Base-by-base conservation (phyloP, 2,329 filamentous ascomycete genomes). In the Verticillium alfalfae region DNA sequence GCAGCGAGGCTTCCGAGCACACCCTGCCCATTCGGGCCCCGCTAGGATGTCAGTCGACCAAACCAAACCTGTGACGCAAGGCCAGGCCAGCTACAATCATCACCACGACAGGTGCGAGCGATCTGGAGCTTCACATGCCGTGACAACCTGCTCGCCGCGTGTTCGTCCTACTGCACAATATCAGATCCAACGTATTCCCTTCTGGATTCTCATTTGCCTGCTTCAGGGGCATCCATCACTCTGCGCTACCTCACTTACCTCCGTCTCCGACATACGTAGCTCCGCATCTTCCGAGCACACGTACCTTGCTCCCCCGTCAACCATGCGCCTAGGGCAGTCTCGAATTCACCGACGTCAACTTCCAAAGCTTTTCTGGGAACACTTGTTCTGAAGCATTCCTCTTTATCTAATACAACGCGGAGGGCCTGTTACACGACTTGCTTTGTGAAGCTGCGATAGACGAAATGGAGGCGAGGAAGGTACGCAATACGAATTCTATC, bases 381-480 rank as follows among this genome's bases (percentile, higher is more conserved):
- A n/a, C n/a, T 26, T 5, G 8, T 52, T 8, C 39, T 18, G n/a
- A 37, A 13, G 9, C 15, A n/a, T n/a, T 45, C 39, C 39, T 45
- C 16, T 9, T n/a, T 18, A 16, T 22, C 13, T 52, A 18, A 52
- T 26, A n/a, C 45, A 12, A 22, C 10, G 45, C 45, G 45, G 45
- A 26, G 18, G 12, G 5, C 22, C 22, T 18, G n/a, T 22, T 31
- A 38, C 15, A n/a, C 34, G 22, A 9, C 55, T 57, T n/a, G 16
- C 34, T 38, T 16, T 18, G n/a, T 12, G 45, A 18, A 52, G 45
- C 10, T 52, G 22, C 45, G n/a, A 52, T 26, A 52, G 56, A 41
- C 62, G 65, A 31, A 16, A 79, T 79, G 77, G 77, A 79, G 68
- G 74, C 72, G 63, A 75, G 70, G 68, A 78, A 78, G 75, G 77